Evolutionary conservation across 208 protist species (phyloP), one percentile per base, ranked within the genome.

Genomic region (Trypanosoma platydactyli): DNA sequence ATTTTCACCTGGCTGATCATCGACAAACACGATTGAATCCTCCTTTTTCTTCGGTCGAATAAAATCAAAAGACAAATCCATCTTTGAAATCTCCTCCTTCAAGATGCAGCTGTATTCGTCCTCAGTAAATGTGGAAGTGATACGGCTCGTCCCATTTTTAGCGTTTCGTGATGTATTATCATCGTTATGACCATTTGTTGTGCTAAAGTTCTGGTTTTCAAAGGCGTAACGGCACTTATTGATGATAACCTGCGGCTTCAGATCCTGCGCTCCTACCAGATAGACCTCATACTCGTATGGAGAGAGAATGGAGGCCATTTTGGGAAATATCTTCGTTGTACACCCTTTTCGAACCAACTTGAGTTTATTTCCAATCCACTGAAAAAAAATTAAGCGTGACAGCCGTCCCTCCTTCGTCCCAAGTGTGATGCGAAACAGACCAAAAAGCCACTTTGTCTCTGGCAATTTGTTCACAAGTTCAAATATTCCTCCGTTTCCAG

Each of bases 361-460:
- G 16, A 89, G 69, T 33, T 84, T 80, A 58, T 68, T 86, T 29
- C 89, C 89, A 57, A 91, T 91, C 81, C 84, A 95, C 71, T 92
- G 86, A 73, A 95, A 88, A 65, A 89, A 90, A 24, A 95, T 83
- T 16, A 91, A 64, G 1, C 83, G 80, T 13, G 78, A 74, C 62
- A 83, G 53, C 0, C 77, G 66, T 16, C 73, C 59, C 20, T 77
- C 46, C 33, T 73, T 69, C 27, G 42, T 75, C 48, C 69, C 77
- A 64, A 95, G 83, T 44, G 82, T 76, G 6, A 93, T 81, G 57
- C 85, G 84, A 61, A 95, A 86, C 15, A 95, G 68, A 30, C 89
- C 89, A 66, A 90, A 95, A 30, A 92, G 64, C 84, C 87, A 92
- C 68, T 84, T 68, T 24, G 81, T 71, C 13, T 88, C 81, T 0